Conservation (phyloP, 495 filamentous ascomycete species). For the Aspergillus avenaceus region DNA sequence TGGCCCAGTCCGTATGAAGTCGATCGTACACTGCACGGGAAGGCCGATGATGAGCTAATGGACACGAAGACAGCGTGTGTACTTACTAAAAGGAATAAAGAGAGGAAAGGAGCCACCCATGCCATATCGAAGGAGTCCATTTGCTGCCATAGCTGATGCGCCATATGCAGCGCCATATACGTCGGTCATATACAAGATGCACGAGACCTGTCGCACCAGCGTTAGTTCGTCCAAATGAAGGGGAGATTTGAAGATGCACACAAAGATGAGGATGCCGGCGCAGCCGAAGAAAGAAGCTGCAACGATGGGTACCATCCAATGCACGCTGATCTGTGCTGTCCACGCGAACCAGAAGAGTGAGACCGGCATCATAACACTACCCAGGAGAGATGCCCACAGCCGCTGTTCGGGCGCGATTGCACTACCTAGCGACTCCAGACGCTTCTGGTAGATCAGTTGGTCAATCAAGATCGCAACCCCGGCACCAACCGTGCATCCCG, state of each 20-base stretch:
- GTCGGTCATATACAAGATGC: constrained; percentile 23
- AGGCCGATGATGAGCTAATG: neutral
- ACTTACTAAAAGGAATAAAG: constrained; percentile 51
- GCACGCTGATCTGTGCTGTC: constrained; percentile 30
- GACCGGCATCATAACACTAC: constrained; percentile 51
- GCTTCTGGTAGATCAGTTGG: neutral
- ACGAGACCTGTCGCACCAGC: constrained; percentile 58
- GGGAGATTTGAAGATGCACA: constrained; percentile 8
- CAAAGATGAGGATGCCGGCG: constrained; percentile 60
- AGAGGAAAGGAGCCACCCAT: constrained; percentile 64
- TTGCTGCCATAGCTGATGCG: constrained; percentile 27
- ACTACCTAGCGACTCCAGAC: neutral
- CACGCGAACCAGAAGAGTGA: constrained; percentile 48
- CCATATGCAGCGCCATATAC: constrained; percentile 3
- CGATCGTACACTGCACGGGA: constrained; percentile 53
- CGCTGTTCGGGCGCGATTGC: constrained; percentile 50
- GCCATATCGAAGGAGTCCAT: constrained; percentile 59
- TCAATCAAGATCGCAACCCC: constrained; percentile 45
- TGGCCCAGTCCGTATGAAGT: constrained; percentile 57
- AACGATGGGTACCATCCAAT: constrained; percentile 42
- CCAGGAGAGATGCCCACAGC: constrained; percentile 56
- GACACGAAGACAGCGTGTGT: neutral
- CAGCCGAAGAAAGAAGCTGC: constrained; percentile 62
- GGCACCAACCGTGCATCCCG: constrained; percentile 51
- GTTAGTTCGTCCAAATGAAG: neutral